Percentiles rank a stretch among this genome's conserved stretches.
Conservation (phyloP, 345 rosid species). For the Reutealis trisperma region DNA sequence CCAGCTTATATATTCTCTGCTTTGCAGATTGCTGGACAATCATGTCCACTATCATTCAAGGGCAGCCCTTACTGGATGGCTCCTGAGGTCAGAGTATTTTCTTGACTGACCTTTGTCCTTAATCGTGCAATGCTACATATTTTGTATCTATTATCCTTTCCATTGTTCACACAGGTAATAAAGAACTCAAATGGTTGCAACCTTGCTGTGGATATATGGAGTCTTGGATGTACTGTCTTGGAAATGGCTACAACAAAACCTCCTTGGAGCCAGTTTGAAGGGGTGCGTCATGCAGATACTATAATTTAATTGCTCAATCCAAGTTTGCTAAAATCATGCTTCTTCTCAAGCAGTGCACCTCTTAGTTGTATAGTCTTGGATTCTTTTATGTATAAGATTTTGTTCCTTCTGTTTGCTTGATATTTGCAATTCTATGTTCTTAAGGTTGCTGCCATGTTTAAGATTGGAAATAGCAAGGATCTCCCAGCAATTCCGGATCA, state of each 20-base stretch:
- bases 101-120: background rate
- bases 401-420: background rate
- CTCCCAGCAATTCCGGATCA: slow-evolving; percentile 72
- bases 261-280: slow-evolving; percentile 85
- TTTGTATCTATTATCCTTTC: background rate
- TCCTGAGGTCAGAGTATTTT: slow-evolving; percentile 54
- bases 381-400: background rate
- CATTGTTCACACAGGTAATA: slow-evolving; percentile 48
- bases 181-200: slow-evolving; percentile 62
- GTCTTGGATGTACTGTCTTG: slow-evolving; percentile 84
- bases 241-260: slow-evolving; percentile 89
- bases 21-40: slow-evolving; percentile 71
- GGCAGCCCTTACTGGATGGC: slow-evolving; percentile 95
- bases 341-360: background rate
- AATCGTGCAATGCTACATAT: background rate
- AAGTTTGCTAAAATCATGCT: background rate
- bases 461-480: slow-evolving; percentile 77
- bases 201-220: slow-evolving; percentile 84
- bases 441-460: slow-evolving; percentile 64
- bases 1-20: slow-evolving; percentile 11
- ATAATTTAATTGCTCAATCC: background rate
- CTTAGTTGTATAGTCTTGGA: background rate
- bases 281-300: slow-evolving; percentile 37
- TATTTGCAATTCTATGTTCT: slow-evolving; percentile 3
- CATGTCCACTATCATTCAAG: slow-evolving; percentile 74